Conservation (phyloP, 192 early-diverging fungal species). For the Linnemannia zychae region DNA sequence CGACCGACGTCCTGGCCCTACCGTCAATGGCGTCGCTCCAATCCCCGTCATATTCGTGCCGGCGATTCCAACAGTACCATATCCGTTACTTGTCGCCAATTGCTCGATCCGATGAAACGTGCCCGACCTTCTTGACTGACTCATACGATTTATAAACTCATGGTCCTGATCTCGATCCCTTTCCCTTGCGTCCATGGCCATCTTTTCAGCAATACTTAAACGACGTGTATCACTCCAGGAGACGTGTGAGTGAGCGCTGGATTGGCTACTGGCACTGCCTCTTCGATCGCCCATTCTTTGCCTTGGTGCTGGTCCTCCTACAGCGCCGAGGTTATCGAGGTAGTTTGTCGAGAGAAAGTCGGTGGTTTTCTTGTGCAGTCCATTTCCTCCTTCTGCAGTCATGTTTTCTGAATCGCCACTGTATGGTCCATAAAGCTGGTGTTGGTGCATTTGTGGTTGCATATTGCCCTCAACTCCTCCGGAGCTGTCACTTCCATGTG, state of each 20-base stretch:
- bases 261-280: background rate
- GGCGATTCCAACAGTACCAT: background rate
- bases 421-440: background rate
- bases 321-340: background rate
- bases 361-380: background rate
- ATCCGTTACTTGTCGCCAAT: background rate
- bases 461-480: background rate
- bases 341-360: background rate
- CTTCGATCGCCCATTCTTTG: background rate
- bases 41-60: background rate
- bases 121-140: background rate
- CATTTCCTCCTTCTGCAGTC: background rate
- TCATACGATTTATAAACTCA: background rate
- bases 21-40: background rate
- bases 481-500: background rate
- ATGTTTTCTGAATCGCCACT: background rate
- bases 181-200: background rate
- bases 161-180: background rate
- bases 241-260: background rate
- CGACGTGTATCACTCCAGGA: background rate
- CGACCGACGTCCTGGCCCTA: background rate
- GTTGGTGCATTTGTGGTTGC: no score
- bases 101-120: background rate
- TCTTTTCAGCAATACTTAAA: background rate
- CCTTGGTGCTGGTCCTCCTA: background rate